Base-by-base conservation (phyloP, 257 asterid genomes). In the Parsonsia alboflavescens region DNA sequence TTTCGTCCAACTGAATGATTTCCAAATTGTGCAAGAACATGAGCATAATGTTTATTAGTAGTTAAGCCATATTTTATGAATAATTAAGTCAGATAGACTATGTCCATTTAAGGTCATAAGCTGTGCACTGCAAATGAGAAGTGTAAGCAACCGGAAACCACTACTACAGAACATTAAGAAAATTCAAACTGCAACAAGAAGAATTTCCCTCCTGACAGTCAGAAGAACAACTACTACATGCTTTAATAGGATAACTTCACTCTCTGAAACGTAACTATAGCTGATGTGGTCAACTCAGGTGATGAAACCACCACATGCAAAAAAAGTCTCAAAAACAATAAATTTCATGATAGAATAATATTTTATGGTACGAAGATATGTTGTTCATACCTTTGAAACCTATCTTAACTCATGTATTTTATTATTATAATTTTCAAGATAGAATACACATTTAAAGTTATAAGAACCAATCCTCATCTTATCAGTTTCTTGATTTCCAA, bases 1-100 rank as follows among this genome's bases (percentile, higher is more conserved):
- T 80, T 80, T 90, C 79, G 91, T 86, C 98, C 98, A 91, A 81
- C 97, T 93, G 85, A 67, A 59, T 68, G 16, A 39, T 65, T 63
- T 52, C 3, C 6, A 41, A 76, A 65, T 49, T 36, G 69, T 63
- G 52, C 45, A 71, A 33, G 36, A 71, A 53, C 15, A 77, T 41
- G 73, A 53, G 12, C 33, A 46, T 16, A 28, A 65, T 65, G 6
- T 39, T 39, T 39, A 39, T 19, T 16, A 65, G 1, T 64, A 39
- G 9, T 65, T 36, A 19, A 39, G 12, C 22, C 6, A 19, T 65
- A 7, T 4, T 39, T 11, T 65, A 39, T 1, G 17, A 42, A 17
- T 65, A 65, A 65, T 19, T 36, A 65, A 39, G 30, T 19, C 9
- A 65, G 70, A 65, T 9, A 65, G 22, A 41, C 26, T 65, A 8